phyloP scores from a whole-genome alignment of 2,329 filamentous ascomycete species.

The Bipolaris bicolor region DNA sequence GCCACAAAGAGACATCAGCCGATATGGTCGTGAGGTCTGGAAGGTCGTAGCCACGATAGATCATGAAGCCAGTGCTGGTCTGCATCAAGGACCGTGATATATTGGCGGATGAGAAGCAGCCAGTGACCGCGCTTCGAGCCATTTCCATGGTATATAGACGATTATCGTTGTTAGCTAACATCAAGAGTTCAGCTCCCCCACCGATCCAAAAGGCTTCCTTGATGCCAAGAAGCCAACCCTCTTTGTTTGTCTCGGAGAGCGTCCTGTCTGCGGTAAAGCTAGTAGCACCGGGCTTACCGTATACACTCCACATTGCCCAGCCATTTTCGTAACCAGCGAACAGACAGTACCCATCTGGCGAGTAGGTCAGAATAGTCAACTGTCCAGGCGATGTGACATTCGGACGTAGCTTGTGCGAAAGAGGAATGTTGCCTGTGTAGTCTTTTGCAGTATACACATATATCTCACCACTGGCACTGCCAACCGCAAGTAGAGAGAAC shows the following conservation, averaged over 20 bases:
- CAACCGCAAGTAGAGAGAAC: conserved; percentile 91
- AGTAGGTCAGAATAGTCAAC: conserved; percentile 80
- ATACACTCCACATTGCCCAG: conserved; percentile 97
- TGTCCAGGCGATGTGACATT: conserved; percentile 74
- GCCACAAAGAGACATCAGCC: conserved; percentile 92
- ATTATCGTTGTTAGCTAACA: conserved; percentile 74
- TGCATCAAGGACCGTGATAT: conserved; percentile 87
- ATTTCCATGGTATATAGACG: conserved; percentile 88
- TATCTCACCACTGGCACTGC: conserved; percentile 78
- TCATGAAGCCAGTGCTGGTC: conserved; percentile 84
- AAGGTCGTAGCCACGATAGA: conserved; percentile 92
- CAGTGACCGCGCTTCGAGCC: conserved; percentile 89
- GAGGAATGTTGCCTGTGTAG: conserved; percentile 88
- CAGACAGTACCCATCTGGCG: conserved; percentile 93
- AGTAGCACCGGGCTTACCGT: conserved; percentile 84
- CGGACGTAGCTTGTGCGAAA: conserved; percentile 77
- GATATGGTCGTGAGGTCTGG: conserved; percentile 91
- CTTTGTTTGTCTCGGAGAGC: conserved; percentile 70
- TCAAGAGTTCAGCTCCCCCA: conserved; percentile 82
- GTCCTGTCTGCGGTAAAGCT: conserved; percentile 76
- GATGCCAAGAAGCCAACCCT: conserved; percentile 84
- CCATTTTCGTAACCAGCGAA: conserved; percentile 92
- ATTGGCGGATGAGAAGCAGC: conserved; percentile 90
- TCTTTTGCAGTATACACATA: conserved; percentile 92
- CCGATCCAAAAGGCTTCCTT: conserved; percentile 83